Conservation (phyloP, 495 filamentous ascomycete species). For the Talaromyces liani region DNA sequence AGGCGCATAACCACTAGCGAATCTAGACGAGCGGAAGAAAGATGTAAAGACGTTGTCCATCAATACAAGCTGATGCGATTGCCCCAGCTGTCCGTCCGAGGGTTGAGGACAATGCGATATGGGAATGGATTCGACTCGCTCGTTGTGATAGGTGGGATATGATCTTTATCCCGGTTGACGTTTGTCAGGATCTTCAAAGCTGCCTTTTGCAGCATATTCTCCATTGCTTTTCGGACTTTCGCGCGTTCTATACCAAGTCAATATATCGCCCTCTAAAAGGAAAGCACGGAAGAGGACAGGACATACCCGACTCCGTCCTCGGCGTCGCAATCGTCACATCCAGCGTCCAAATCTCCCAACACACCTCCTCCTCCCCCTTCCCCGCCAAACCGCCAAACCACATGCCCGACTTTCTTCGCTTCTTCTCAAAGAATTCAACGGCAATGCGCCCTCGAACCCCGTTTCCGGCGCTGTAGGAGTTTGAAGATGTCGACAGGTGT, state of each 20-base stretch:
- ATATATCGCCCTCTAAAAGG: background rate
- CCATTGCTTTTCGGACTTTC: slow-evolving; percentile 83
- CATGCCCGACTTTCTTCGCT: slow-evolving; percentile 58
- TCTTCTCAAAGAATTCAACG: slow-evolving; percentile 94
- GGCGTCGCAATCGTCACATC: slow-evolving; percentile 87
- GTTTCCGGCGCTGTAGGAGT: slow-evolving; percentile 39
- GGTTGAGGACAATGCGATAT: slow-evolving; percentile 83
- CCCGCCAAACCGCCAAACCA: slow-evolving; percentile 57
- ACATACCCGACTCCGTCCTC: slow-evolving; percentile 76
- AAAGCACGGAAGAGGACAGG: slow-evolving; percentile 13
- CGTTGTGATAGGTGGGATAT: slow-evolving; percentile 95
- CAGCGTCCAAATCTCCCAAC: slow-evolving; percentile 93
- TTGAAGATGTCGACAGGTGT: slow-evolving; percentile 38
- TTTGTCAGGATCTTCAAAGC: slow-evolving; percentile 80
- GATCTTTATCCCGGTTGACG: slow-evolving; percentile 84
- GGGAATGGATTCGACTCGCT: slow-evolving; percentile 92
- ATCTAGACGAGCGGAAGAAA: background rate
- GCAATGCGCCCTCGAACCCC: slow-evolving; percentile 70
- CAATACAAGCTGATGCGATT: slow-evolving; percentile 72
- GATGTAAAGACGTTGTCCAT: slow-evolving; percentile 7
- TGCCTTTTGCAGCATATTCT: slow-evolving; percentile 73
- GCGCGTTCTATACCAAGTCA: slow-evolving; percentile 53
- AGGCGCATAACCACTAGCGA: background rate
- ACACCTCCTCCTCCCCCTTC: slow-evolving; percentile 83
- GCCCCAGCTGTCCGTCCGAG: slow-evolving; percentile 71